Evolutionary conservation across 345 rosid species (phyloP), one percentile per base, ranked within the genome.

Genomic region (Moringa oleifera): DNA sequence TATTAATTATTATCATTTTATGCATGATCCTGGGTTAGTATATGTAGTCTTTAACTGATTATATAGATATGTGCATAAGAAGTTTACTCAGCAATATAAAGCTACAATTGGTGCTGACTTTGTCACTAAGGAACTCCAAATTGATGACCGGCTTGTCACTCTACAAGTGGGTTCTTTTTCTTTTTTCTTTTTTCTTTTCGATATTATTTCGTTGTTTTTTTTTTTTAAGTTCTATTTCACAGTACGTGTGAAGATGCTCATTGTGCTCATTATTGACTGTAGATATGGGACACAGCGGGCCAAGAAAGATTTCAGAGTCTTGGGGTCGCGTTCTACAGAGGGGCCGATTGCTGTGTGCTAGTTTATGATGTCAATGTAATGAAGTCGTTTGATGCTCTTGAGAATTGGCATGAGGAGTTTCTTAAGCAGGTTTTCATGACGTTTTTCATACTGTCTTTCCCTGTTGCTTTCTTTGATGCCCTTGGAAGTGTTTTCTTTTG

Each of bases 211-310:
- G 12, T 1, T 41, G 47, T 7, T 41, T 1, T 41, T 15, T 15
- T 16, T 41, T 5, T 41, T 4, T 7, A 16, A 41, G 47, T 41
- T 41, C 47, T 5, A 2, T 41, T 9, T 41, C 47, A 41, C 12
- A 16, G 12, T 41, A 41, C 12, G 6, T 33, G 37, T 33, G 37
- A 4, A 33, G 37, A 33, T 5, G 5, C 11, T 41, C 12, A 16
- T 41, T 41, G 13, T 41, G 17, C 47, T 41, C 2, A 41, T 5
- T 41, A 16, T 5, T 41, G 1, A 66, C 23, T 53, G 36, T 65
- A 89, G 94, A 85, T 89, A 69, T 89, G 96, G 96, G 96, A 89
- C 74, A 89, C 96, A 1, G 96, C 96, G 31, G 96, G 94, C 54
- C 96, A 89, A 79, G 96, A 89, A 63, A 77, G 96, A 68, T 89